A percentile compares a stretch with the other conserved stretches of the same genome.
phyloP scores from a whole-genome alignment of 2,329 filamentous ascomycete species.

The Nemania diffusa region DNA sequence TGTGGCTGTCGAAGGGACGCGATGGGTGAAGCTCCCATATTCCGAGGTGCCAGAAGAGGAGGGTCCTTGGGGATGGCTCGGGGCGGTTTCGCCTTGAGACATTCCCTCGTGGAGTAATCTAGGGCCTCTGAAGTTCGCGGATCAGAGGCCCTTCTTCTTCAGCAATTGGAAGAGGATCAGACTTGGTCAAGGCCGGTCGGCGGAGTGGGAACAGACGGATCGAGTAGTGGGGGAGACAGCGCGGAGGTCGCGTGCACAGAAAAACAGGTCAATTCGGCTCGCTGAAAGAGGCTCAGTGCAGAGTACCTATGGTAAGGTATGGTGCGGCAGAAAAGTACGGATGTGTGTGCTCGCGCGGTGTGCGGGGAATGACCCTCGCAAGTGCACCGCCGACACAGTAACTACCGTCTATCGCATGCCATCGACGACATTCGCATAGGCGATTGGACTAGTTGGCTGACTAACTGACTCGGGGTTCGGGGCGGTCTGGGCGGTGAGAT shows the following conservation, averaged over 20 bases:
- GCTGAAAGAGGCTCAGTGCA: neutral
- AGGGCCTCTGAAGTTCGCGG: conserved; percentile 38
- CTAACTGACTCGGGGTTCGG: conserved; percentile 20
- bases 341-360: conserved; percentile 59
- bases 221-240: conserved; percentile 20
- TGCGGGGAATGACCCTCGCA: conserved; percentile 69
- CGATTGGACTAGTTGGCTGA: conserved; percentile 23
- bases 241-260: conserved; percentile 23
- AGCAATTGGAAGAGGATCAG: conserved; percentile 30
- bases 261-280: conserved; percentile 8
- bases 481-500: conserved; percentile 16
- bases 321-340: conserved; percentile 36
- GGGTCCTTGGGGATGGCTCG: conserved; percentile 48
- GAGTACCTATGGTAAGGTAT: neutral
- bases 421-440: conserved; percentile 61
- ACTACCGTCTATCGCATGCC: conserved; percentile 66
- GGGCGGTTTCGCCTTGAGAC: conserved; percentile 61
- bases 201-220: conserved; percentile 31
- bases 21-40: conserved; percentile 51
- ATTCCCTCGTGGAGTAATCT: conserved; percentile 51
- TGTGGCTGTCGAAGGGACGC: conserved; percentile 45
- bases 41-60: conserved; percentile 46
- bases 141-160: conserved; percentile 40
- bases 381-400: conserved; percentile 64
- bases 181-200: conserved; percentile 16